These are phyloP conservation scores for Cyclotella distinguenda DNA, from an alignment of 108 stramenopile genomes.

Conservation along the genomic window DNA sequence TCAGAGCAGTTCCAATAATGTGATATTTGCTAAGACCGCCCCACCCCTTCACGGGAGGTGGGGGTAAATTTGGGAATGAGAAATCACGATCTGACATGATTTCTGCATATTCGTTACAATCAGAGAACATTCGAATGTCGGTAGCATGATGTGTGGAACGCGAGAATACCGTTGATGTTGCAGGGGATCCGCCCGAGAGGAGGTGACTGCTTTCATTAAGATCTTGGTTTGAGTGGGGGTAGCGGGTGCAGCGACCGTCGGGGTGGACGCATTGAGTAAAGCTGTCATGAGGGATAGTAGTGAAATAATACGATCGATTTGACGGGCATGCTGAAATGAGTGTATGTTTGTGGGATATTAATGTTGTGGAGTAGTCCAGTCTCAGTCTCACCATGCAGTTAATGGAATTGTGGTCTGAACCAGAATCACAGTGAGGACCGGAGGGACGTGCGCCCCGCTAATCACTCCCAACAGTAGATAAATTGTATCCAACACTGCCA, in stretches of 20 bases:
- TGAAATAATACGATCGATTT: neutral
- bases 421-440: slow-evolving; percentile 81
- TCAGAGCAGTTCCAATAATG: slow-evolving; percentile 58
- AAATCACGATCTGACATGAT: slow-evolving; percentile 6
- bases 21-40: slow-evolving; percentile 70
- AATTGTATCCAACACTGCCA: slow-evolving; percentile 82
- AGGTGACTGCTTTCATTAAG: slow-evolving; percentile 6
- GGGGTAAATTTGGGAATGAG: slow-evolving; percentile 6
- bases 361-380: neutral
- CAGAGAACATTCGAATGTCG: slow-evolving; percentile 15
- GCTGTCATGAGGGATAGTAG: neutral
- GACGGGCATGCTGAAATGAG: neutral
- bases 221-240: slow-evolving; percentile 11
- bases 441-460: slow-evolving; percentile 76
- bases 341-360: neutral
- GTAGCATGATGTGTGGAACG: slow-evolving; percentile 8
- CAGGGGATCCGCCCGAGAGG: slow-evolving; percentile 1
- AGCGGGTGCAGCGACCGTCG: slow-evolving; percentile 49
- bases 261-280: slow-evolving; percentile 72
- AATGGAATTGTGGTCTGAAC: slow-evolving; percentile 77
- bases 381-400: slow-evolving; percentile 56
- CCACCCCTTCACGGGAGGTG: slow-evolving; percentile 54
- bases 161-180: slow-evolving; percentile 2
- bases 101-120: slow-evolving; percentile 4
- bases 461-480: slow-evolving; percentile 73